Conservation (phyloP, 1,139 yeast genomes). For the Geotrichum siamense region DNA sequence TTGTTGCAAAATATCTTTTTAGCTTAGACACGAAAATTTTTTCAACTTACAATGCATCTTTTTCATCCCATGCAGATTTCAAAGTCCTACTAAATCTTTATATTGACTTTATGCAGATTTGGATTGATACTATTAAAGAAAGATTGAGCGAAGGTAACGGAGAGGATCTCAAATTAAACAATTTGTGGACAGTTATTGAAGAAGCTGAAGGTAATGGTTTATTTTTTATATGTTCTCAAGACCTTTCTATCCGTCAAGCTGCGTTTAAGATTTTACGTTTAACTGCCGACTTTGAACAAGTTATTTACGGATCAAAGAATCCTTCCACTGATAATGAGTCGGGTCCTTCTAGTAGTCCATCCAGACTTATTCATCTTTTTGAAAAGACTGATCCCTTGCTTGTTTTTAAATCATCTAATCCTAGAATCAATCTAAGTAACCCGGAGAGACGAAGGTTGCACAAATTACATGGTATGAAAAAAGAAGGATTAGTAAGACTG, state of each 20-base stretch:
- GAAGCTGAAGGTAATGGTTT: slow-evolving; percentile 95
- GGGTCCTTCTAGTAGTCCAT: slow-evolving; percentile 60
- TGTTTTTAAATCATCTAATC: slow-evolving; percentile 44
- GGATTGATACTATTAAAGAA: slow-evolving; percentile 44
- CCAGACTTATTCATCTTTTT: slow-evolving; percentile 69
- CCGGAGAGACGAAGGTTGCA: slow-evolving; percentile 73
- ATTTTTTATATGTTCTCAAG: slow-evolving; percentile 86
- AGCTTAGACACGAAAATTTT: slow-evolving; percentile 54
- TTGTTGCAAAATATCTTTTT: slow-evolving; percentile 74
- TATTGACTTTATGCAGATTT: slow-evolving; percentile 68
- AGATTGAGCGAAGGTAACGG: slow-evolving; percentile 26
- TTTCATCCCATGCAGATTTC: slow-evolving; percentile 51
- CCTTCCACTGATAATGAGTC: slow-evolving; percentile 9
- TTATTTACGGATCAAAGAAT: slow-evolving; percentile 13
- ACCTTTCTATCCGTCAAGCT: slow-evolving; percentile 60
- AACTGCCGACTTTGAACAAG: slow-evolving; percentile 67
- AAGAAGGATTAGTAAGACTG: slow-evolving; percentile 58
- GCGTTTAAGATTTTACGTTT: slow-evolving; percentile 70
- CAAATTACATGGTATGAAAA: slow-evolving; percentile 52
- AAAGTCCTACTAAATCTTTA: slow-evolving; percentile 58
- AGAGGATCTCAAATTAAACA: slow-evolving; percentile 75
- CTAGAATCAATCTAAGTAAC: slow-evolving; percentile 57
- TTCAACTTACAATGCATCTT: slow-evolving; percentile 40
- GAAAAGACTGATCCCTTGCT: slow-evolving; percentile 64
- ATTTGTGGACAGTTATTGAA: slow-evolving; percentile 74